phyloP scores from a whole-genome alignment of 148 eudicot species.

The Salicornia ramosissima region DNA sequence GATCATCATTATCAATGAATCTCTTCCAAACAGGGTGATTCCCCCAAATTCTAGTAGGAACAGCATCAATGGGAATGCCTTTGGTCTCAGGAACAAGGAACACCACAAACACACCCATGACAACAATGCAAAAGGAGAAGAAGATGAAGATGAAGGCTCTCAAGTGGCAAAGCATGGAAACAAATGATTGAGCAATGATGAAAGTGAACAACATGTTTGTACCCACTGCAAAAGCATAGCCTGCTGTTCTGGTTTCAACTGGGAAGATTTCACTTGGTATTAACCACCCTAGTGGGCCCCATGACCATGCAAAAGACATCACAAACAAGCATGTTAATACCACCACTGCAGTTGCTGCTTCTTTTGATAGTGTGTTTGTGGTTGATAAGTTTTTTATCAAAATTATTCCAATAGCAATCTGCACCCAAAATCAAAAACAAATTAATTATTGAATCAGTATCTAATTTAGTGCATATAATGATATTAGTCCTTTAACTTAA shows the following conservation, averaged over 20 bases:
- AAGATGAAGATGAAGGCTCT: slow-evolving; percentile 39
- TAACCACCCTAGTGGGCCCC: slow-evolving; percentile 60
- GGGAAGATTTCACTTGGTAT: slow-evolving; percentile 52
- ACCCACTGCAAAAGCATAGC: slow-evolving; percentile 36
- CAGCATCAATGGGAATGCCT: slow-evolving; percentile 40
- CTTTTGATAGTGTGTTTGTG: slow-evolving; percentile 28
- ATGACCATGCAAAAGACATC: slow-evolving; percentile 66
- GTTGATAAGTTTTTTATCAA: slow-evolving; percentile 29
- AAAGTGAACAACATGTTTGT: slow-evolving; percentile 53
- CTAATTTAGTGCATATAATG: too few species aligned
- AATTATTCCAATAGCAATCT: slow-evolving; percentile 46
- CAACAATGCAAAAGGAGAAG: slow-evolving; percentile 43
- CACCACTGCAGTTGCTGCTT: slow-evolving; percentile 40
- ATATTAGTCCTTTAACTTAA: too few species aligned
- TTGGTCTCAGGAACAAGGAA: slow-evolving; percentile 48
- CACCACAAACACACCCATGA: slow-evolving; percentile 35
- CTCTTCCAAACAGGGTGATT: slow-evolving; percentile 47
- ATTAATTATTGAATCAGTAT: neutral
- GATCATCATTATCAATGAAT: slow-evolving; percentile 29
- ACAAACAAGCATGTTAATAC: slow-evolving; percentile 51
- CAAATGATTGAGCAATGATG: slow-evolving; percentile 46
- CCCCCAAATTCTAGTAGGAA: slow-evolving; percentile 43
- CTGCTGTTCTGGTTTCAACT: slow-evolving; percentile 44
- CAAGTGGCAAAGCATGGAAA: slow-evolving; percentile 50
- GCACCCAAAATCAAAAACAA: slow-evolving; percentile 10